Base-by-base conservation (phyloP, 208 protist species). In the Wallacemonas collosoma region DNA sequence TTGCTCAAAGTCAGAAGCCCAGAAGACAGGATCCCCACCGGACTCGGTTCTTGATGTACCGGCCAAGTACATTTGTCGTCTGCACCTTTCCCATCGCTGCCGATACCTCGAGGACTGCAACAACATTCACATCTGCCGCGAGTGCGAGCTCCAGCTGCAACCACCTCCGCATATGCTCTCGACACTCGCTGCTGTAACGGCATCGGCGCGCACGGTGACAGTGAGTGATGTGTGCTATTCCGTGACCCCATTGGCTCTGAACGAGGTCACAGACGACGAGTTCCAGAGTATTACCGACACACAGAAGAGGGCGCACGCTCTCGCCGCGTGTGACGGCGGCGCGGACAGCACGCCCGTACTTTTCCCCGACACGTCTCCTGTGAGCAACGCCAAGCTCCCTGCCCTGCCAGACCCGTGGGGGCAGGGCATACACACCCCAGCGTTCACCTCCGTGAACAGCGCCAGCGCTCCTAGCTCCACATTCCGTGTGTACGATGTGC, bases 81-180 rank as follows among this genome's bases (percentile, higher is more conserved):
- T 97, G 36, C 93, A 97, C 73, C 75, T 94, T 35, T 82, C 88
- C 11, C 90, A 93, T 68, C 89, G 90, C 70, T 97, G 93, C 80
- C 90, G 90, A 12, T 97, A 97, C 79, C 74, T 94, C 8, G 88
- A 95, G 58, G 90, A 97, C 73, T 97, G 93, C 82, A 97, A 97
- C 72, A 97, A 97, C 73, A 93, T 97, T 61, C 93, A 97, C 77
- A 83, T 97, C 61, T 97, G 93, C 80, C 93, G 89, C 66, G 88
- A 94, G 74, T 93, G 86, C 65, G 88, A 96, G 57, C 56, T 86
- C 12, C 85, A 77, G 45, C 79, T 95, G 58, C 91, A 90, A 63
- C 91, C 87, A 3, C 89, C 91, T 35, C 85, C 88, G 35, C 81
- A 94, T 45, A 75, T 92, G 57, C 69, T 93, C 12, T 74, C 75